Conservation (phyloP, 805 yeast species). For the Pichia nakasei region DNA sequence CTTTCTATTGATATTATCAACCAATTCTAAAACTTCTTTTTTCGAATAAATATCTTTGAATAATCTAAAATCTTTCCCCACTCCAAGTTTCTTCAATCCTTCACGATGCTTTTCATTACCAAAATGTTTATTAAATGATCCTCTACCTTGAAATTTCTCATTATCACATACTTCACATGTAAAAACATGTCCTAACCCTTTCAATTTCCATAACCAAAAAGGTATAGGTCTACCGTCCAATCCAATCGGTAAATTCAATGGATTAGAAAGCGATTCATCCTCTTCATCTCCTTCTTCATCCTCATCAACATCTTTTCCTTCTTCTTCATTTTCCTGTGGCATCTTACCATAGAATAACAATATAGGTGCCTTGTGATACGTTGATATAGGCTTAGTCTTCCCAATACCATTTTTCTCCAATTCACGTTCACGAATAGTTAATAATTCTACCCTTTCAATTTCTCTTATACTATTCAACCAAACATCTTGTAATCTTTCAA, state of each 20-base stretch:
- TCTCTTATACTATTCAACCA: constrained; percentile 47
- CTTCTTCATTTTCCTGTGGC: constrained; percentile 12
- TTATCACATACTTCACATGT: constrained; percentile 86
- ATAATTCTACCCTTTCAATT: constrained; percentile 53
- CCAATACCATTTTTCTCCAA: constrained; percentile 37
- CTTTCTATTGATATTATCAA: constrained; percentile 37
- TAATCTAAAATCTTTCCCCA: constrained; percentile 36
- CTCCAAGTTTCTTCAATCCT: constrained; percentile 70
- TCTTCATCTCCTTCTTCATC: constrained; percentile 21
- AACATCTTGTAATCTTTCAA: constrained; percentile 26
- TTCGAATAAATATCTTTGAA: constrained; percentile 62
- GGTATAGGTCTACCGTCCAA: constrained; percentile 92
- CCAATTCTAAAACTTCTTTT: constrained; percentile 55
- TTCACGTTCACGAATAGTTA: constrained; percentile 62
- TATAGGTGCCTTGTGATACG: constrained; percentile 11
- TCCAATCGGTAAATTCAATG: constrained; percentile 66
- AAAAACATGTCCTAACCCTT: constrained; percentile 69
- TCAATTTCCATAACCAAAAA: constrained; percentile 82
- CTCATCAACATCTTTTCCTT: constrained; percentile 11
- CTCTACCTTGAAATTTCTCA: constrained; percentile 60
- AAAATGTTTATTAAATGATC: constrained; percentile 68
- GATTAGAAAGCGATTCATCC: constrained; percentile 30
- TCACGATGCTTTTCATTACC: constrained; percentile 56
- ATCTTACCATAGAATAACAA: constrained; percentile 16
- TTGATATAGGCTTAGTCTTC: background rate